These are phyloP conservation scores for Ophiocordyceps polyrhachis-furcata DNA, from an alignment of 2,329 filamentous ascomycete genomes.

Conservation along the genomic window DNA sequence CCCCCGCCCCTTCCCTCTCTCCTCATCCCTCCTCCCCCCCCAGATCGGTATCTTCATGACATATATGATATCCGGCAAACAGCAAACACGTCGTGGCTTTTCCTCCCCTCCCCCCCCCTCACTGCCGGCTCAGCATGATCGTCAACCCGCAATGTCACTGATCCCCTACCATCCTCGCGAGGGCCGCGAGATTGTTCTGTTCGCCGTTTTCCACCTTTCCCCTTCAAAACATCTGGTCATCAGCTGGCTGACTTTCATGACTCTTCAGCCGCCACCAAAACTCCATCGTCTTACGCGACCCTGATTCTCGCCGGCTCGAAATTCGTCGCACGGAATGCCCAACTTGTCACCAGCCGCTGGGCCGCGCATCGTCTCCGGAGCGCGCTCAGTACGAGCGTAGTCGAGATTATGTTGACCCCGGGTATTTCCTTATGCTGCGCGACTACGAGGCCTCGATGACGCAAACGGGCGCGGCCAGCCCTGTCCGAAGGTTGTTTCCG, in stretches of 20 bases:
- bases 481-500: constrained; percentile 33
- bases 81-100: too few relatives aligned
- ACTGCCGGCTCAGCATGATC: constrained; percentile 4
- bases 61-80: too few relatives aligned
- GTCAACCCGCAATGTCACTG: constrained; percentile 34
- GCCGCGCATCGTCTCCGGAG: constrained; percentile 25
- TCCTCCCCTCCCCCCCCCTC: neutral
- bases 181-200: constrained; percentile 66
- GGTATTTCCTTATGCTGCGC: constrained; percentile 90
- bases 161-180: constrained; percentile 59
- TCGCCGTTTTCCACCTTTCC: neutral
- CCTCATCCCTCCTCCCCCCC: too few relatives aligned
- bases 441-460: constrained; percentile 26
- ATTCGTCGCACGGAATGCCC: constrained; percentile 71
- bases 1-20: too few relatives aligned
- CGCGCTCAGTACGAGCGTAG: constrained; percentile 19
- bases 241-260: neutral
- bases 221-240: too few relatives aligned
- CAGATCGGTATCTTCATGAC: too few relatives aligned
- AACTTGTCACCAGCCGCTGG: constrained; percentile 65
- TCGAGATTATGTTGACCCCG: constrained; percentile 62
- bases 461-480: constrained; percentile 28
- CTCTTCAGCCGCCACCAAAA: constrained; percentile 65
- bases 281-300: constrained; percentile 82
- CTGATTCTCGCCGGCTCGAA: constrained; percentile 64